Percentiles rank a stretch among this genome's conserved stretches.
phyloP scores from a whole-genome alignment of 495 filamentous ascomycete genomes.

The Penicillium silybi region DNA sequence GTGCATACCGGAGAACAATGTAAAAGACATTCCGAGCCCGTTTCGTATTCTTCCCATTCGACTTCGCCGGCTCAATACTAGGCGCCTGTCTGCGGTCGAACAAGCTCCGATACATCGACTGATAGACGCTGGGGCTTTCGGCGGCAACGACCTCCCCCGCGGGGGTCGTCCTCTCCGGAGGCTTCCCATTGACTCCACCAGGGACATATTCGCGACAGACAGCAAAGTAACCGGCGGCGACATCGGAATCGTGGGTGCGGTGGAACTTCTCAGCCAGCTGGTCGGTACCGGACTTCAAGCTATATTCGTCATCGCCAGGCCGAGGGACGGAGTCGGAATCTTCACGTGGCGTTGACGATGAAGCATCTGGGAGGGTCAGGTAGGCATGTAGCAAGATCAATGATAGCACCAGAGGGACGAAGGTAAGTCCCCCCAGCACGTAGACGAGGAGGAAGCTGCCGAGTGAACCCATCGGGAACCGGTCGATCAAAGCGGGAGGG shows the following conservation, averaged over 20 bases:
- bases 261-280: conserved; percentile 53
- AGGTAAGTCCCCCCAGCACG: conserved; percentile 85
- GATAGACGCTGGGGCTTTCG: conserved; percentile 89
- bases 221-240: conserved; percentile 89
- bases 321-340: conserved; percentile 24
- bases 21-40: conserved; percentile 88
- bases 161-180: conserved; percentile 81
- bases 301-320: conserved; percentile 45
- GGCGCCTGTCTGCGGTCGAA: conserved; percentile 76
- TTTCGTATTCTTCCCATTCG: conserved; percentile 59
- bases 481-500: conserved; percentile 32
- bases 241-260: conserved; percentile 67
- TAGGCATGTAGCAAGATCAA: conserved; percentile 64
- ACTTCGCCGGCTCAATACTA: conserved; percentile 46
- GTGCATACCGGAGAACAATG: conserved; percentile 73
- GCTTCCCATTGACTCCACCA: conserved; percentile 83
- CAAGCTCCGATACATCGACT: conserved; percentile 94
- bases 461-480: conserved; percentile 62
- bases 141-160: conserved; percentile 64
- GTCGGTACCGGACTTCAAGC: conserved; percentile 46
- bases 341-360: conserved; percentile 37
- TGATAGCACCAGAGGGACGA: conserved; percentile 71
- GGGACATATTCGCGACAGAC: conserved; percentile 91
- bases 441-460: conserved; percentile 69
- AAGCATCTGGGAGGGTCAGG: conserved; percentile 55